Evolutionary conservation across 2,329 filamentous ascomycete species (phyloP).

Genomic region (Alternaria conjuncta): DNA sequence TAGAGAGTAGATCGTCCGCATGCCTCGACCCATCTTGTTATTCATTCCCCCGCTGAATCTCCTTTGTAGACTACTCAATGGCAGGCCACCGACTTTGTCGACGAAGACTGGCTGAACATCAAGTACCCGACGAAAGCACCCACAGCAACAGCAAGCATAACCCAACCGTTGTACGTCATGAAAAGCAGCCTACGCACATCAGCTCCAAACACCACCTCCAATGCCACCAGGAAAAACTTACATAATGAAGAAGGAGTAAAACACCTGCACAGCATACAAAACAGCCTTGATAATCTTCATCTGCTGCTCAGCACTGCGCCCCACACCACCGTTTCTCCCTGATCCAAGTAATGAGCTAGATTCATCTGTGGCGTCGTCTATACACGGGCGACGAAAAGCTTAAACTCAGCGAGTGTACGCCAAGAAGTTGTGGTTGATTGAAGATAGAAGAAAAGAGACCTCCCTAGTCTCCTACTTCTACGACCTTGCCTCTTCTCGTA

Average conservation of each 20-base stretch:
- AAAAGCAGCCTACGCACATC: constrained; percentile 79
- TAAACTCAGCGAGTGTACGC: constrained; percentile 36
- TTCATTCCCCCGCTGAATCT: background rate
- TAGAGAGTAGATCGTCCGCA: background rate
- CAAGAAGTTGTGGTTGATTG: constrained; percentile 12
- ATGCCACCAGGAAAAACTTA: constrained; percentile 60
- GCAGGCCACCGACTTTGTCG: constrained; percentile 87
- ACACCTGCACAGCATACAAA: constrained; percentile 91
- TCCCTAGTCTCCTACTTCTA: constrained; percentile 10
- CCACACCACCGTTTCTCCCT: constrained; percentile 66
- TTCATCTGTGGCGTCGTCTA: constrained; percentile 52
- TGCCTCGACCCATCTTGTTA: background rate
- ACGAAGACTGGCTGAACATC: constrained; percentile 72
- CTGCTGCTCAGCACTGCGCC: constrained; percentile 68
- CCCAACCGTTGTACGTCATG: constrained; percentile 99
- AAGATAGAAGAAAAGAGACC: constrained; percentile 13
- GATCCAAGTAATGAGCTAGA: constrained; percentile 73
- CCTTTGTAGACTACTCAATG: constrained; percentile 61
- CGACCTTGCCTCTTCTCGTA: background rate
- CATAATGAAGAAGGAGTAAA: constrained; percentile 99
- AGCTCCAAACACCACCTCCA: background rate
- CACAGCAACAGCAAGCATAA: constrained; percentile 89
- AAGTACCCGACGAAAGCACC: constrained; percentile 91
- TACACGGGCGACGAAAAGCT: constrained; percentile 17
- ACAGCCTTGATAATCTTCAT: constrained; percentile 79